Evolutionary conservation across 2,329 filamentous ascomycete genomes (phyloP).

Genomic region (Seiridium cupressi): DNA sequence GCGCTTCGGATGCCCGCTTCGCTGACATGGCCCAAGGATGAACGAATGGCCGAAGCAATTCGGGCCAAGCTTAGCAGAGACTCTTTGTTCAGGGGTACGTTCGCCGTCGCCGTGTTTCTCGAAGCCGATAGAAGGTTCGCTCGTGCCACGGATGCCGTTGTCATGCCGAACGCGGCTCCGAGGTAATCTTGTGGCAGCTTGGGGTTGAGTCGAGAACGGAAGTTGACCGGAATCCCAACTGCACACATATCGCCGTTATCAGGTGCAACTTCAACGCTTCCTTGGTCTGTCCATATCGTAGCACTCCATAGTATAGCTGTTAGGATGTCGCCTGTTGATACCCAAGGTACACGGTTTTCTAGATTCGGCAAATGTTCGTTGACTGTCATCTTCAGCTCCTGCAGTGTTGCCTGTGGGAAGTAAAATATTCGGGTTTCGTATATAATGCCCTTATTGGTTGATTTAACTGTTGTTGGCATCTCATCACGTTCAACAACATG

Average conservation of each 20-base stretch:
- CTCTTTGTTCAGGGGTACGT: neutral
- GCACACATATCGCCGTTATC: constrained; percentile 9
- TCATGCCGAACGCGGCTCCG: constrained; percentile 26
- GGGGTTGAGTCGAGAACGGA: constrained; percentile 18
- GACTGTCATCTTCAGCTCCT: constrained; percentile 16
- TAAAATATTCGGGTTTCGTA: constrained; percentile 21
- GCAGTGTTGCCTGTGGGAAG: constrained; percentile 18
- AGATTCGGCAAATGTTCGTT: constrained; percentile 13
- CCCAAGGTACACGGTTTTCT: constrained; percentile 14
- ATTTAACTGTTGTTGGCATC: neutral
- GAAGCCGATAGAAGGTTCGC: constrained; percentile 14
- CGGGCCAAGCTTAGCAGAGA: constrained; percentile 10
- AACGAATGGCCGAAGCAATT: constrained; percentile 18
- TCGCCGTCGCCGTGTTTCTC: neutral
- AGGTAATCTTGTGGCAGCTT: constrained; percentile 21
- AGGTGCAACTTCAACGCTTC: neutral
- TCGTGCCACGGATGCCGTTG: constrained; percentile 12
- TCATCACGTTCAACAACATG: constrained; percentile 9
- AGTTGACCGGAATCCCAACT: constrained; percentile 25
- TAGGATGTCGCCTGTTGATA: constrained; percentile 25
- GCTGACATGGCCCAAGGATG: constrained; percentile 14
- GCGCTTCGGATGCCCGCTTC: constrained; percentile 15
- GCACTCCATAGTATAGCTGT: constrained; percentile 26
- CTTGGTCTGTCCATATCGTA: constrained; percentile 14
- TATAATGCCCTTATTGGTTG: neutral